Base-by-base conservation (phyloP, 2,329 filamentous ascomycete genomes). In the Penicillium thymicola region DNA sequence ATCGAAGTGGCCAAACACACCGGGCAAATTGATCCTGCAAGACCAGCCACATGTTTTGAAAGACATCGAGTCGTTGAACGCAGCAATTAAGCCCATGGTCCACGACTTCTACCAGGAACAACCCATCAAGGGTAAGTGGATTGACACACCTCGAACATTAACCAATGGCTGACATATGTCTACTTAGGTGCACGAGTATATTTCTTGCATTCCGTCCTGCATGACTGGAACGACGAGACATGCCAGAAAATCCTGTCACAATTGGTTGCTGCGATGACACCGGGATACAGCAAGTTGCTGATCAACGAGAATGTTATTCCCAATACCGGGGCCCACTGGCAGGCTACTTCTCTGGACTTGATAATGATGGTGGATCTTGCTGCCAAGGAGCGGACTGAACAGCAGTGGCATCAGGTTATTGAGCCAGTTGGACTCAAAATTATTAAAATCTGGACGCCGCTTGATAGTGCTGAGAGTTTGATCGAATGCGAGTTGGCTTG, bases 231-330 rank as follows among this genome's bases (percentile, higher is more conserved):
- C 18, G 67, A 70, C 38, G 59, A 60, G 23, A 56, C 63, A 18
- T 59, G 57, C 18, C 44, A 52, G 8, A 34, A 59, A 46, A 65
- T 67, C 36, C 41, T 69, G 3, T 63, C 65, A 13, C 61, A 70
- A 13, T 61, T 74, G 2, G 59, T 63, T 1, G 53, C 64, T 2
- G 76, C 75, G 2, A 69, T 78, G 65, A 64, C 58, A 1, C 53
- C 62, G 0, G 67, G 47, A n/a, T 50, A 73, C 6, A 78, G 75
- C 0, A 59, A 65, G 11, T 68, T 80, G 28, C 59, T 81, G 9
- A 75, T 80, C 51, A 73, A 78, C 46, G 79, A 81, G 30, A 70
- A 76, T 46, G 73, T 78, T 1, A 49, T 79, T 0, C 75, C 76
- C 3, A 61, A 75, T 32, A 55, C 41, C 4, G 68, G 68, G 4